Conservation (phyloP, 1,284 basidiomycete species). For the Heliocybe sulcata region DNA sequence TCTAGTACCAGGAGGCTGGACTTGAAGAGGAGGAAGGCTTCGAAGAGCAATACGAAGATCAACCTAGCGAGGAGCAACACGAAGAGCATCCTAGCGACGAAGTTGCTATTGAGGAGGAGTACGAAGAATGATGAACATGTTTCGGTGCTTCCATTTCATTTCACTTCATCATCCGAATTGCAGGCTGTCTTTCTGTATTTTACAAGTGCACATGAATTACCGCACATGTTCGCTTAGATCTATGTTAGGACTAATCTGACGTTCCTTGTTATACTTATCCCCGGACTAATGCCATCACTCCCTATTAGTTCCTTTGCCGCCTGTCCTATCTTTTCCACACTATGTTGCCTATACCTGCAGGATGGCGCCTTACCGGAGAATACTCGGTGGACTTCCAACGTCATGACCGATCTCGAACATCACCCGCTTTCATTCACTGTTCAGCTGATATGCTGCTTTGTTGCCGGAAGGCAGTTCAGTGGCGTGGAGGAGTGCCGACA, state of each 20-base stretch:
- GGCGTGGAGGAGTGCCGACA: neutral
- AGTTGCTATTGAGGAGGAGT: neutral
- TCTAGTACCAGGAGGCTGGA: slow-evolving; percentile 61
- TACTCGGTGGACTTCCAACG: neutral
- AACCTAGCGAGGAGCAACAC: neutral
- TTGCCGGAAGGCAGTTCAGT: neutral
- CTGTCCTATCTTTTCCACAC: no score
- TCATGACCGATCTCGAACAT: no score
- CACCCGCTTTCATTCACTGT: neutral
- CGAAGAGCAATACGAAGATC: neutral
- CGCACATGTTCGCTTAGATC: neutral
- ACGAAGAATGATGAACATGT: neutral
- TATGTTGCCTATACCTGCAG: neutral
- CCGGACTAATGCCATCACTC: neutral
- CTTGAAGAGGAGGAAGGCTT: slow-evolving; percentile 28
- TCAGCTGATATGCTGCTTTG: neutral
- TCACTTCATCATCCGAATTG: neutral
- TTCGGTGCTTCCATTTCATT: no score
- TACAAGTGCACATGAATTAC: neutral
- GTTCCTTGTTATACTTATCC: neutral
- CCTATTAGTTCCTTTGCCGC: neutral
- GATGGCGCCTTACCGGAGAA: neutral
- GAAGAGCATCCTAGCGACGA: neutral
- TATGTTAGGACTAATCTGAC: neutral
- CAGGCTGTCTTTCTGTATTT: neutral